phyloP scores from a whole-genome alignment of 176 grass and related monocot genomes.

The Musa itinerans region DNA sequence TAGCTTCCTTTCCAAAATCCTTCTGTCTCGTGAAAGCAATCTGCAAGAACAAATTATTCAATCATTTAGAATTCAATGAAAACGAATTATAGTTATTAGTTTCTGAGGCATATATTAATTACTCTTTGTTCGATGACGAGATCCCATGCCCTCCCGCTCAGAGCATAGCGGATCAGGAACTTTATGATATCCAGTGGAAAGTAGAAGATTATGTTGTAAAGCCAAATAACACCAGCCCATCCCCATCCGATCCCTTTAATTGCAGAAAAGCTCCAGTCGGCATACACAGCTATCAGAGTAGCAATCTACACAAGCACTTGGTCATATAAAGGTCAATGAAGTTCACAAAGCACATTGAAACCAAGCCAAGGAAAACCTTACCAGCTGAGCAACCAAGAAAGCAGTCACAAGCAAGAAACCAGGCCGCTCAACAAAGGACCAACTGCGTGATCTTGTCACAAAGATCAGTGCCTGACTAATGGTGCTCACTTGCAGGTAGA shows the following conservation, averaged over 20 bases:
- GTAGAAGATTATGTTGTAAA: slow-evolving; percentile 77
- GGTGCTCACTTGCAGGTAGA: slow-evolving; percentile 93
- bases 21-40: slow-evolving; percentile 84
- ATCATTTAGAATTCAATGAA: neutral
- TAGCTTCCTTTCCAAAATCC: slow-evolving; percentile 67
- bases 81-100: neutral
- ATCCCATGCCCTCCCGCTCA: slow-evolving; percentile 78
- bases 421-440: slow-evolving; percentile 82
- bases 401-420: slow-evolving; percentile 66
- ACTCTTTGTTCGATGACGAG: slow-evolving; percentile 82
- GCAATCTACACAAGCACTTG: slow-evolving; percentile 37
- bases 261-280: slow-evolving; percentile 55
- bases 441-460: slow-evolving; percentile 79
- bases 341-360: neutral
- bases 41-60: slow-evolving; percentile 18
- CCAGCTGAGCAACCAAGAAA: slow-evolving; percentile 78
- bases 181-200: slow-evolving; percentile 82
- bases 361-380: slow-evolving; percentile 15
- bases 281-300: slow-evolving; percentile 74
- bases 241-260: slow-evolving; percentile 96
- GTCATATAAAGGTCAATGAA: neutral
- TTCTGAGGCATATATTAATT: slow-evolving; percentile 9
- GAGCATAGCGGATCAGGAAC: slow-evolving; percentile 66
- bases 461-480: slow-evolving; percentile 87
- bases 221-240: slow-evolving; percentile 83